Evolutionary conservation across 139 green algal species (phyloP), one percentile per base, ranked within the genome.

Genomic region (Tetraselmis striata): DNA sequence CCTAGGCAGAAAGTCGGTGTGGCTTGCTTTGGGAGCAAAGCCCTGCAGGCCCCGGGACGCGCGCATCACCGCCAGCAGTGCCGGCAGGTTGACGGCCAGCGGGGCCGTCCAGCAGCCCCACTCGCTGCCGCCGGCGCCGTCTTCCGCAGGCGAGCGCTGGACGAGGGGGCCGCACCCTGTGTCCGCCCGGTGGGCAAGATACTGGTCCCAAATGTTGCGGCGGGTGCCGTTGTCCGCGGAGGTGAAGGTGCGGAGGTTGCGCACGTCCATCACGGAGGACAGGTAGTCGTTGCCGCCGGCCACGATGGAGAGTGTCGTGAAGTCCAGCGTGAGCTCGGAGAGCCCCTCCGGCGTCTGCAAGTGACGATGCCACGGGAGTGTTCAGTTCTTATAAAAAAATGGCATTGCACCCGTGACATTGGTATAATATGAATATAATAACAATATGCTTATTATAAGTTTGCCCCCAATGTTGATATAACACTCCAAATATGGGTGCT

Each of bases 271-370:
- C 24, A 94, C 59, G 2, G 79, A 84, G 0, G 93, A 92, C 79
- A 96, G 85, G 89, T 96, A 96, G 84, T 96, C 93, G 81, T 96
- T 94, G 32, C 93, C 92, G 76, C 83, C 86, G 29, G 76, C 82
- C 83, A 96, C 75, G 29, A 95, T 90, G 28, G 89, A 85, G 11
- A 94, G 83, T 32, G 94, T 77, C 28, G 88, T 86, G 30, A 96
- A 67, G 84, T 96, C 92, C 81, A 86, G 77, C 78, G 86, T 87
- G 28, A 83, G 74, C 2, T 82, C 79, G 11, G n/a, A 31, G 5
- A 78, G 59, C 59, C 31, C 25, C 45, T 59, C 45, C 45, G 5
- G 11, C 45, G 45, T 67, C 45, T 67, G 45, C n/a, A n/a, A n/a
- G n/a, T n/a, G n/a, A n/a, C n/a, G n/a, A n/a, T n/a, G n/a, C n/a